phyloP scores from a whole-genome alignment of 2,329 filamentous ascomycete species.

The Hypoxylon rubiginosum region DNA sequence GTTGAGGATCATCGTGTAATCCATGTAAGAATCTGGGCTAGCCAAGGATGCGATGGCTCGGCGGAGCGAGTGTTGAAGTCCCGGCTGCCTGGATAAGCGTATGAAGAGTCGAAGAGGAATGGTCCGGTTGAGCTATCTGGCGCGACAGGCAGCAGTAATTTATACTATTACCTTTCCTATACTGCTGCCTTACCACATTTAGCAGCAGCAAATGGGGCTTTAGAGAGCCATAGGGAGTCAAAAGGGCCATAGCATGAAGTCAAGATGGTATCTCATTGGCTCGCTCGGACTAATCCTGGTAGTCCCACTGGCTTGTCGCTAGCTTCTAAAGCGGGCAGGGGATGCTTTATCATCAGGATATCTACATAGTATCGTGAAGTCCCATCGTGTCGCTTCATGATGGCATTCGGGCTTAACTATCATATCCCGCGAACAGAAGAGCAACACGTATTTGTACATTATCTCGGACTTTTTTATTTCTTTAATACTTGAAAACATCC shows the following conservation, averaged over 20 bases:
- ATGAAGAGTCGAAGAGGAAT: background rate
- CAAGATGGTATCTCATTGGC: slow-evolving; percentile 31
- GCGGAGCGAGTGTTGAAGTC: slow-evolving; percentile 6
- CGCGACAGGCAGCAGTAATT: too few relatives aligned
- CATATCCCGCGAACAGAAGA: slow-evolving; percentile 2
- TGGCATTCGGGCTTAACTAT: slow-evolving; percentile 2
- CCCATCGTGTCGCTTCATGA: slow-evolving; percentile 7
- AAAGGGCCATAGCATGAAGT: background rate
- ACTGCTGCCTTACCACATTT: slow-evolving; percentile 9
- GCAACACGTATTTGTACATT: slow-evolving; percentile 12
- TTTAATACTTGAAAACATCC: slow-evolving; percentile 1
- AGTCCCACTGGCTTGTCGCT: slow-evolving; percentile 15
- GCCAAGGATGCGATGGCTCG: background rate
- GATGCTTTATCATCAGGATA: slow-evolving; percentile 13
- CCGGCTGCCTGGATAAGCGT: background rate
- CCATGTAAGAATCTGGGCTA: slow-evolving; percentile 14
- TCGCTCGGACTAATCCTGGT: slow-evolving; percentile 40
- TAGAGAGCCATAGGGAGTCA: background rate
- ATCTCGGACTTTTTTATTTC: slow-evolving; percentile 15
- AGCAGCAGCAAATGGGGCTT: background rate
- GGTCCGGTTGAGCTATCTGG: background rate
- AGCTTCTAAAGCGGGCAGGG: slow-evolving; percentile 13
- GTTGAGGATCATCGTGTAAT: slow-evolving; percentile 4
- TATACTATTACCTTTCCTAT: background rate
- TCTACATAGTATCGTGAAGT: slow-evolving; percentile 15